Evolutionary conservation across 306 rosid species (phyloP).

Genomic region (Coriaria nepalensis): DNA sequence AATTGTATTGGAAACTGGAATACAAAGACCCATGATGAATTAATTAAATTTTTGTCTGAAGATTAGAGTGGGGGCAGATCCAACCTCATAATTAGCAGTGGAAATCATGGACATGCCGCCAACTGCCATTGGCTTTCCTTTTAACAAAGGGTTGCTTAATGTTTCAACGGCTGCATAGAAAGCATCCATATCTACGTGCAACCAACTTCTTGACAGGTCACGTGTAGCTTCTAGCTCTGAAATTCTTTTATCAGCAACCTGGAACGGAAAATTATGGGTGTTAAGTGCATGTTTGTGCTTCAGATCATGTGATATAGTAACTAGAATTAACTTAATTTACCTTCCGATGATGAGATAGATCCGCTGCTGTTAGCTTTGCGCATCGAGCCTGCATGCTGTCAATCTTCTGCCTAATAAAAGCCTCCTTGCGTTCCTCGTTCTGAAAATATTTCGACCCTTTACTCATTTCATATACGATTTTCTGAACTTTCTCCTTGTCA

Average conservation of each 20-base stretch:
- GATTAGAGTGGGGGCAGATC: neutral
- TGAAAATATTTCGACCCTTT: conserved; percentile 84
- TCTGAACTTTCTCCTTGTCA: conserved; percentile 84
- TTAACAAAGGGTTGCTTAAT: conserved; percentile 49
- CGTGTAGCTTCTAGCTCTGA: conserved; percentile 63
- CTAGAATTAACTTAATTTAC: conserved; percentile 13
- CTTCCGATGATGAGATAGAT: conserved; percentile 41
- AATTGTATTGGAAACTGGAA: no score
- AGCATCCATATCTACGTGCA: conserved; percentile 99
- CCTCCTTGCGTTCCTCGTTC: conserved; percentile 85
- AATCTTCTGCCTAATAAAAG: conserved; percentile 52
- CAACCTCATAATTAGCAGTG: conserved; percentile 96
- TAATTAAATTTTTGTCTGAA: neutral
- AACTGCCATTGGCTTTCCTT: conserved; percentile 85
- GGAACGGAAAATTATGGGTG: conserved; percentile 3
- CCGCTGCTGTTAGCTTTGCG: conserved; percentile 39
- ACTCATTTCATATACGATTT: conserved; percentile 80
- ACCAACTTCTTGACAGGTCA: conserved; percentile 76
- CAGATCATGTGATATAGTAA: neutral
- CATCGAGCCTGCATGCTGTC: conserved; percentile 45
- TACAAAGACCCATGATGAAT: neutral
- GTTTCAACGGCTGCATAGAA: conserved; percentile 97
- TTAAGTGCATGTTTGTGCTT: neutral
- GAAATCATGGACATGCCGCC: conserved; percentile 85
- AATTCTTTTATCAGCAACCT: conserved; percentile 60